phyloP scores from a whole-genome alignment of 371 early-diverging fungal genomes.

The Smittium mucronatum region DNA sequence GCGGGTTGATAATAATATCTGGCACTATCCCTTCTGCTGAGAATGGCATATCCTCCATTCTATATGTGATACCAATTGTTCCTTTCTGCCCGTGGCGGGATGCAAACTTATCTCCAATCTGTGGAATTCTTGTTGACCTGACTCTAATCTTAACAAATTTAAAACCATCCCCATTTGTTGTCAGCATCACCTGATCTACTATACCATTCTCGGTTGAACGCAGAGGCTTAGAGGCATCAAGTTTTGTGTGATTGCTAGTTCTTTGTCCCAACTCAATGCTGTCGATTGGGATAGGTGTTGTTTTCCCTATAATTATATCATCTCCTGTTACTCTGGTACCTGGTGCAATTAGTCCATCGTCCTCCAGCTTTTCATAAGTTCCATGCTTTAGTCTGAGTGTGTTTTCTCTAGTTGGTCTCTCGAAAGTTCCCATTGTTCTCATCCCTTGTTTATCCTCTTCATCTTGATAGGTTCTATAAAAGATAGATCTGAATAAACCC shows the following conservation, averaged over 20 bases:
- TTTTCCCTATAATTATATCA: slow-evolving; percentile 97
- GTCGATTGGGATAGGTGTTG: slow-evolving; percentile 57
- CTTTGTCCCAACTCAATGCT: slow-evolving; percentile 52
- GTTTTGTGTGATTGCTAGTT: slow-evolving; percentile 77
- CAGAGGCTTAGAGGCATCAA: slow-evolving; percentile 34
- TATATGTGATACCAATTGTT: slow-evolving; percentile 97
- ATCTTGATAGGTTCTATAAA: slow-evolving; percentile 89
- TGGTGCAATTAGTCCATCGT: slow-evolving; percentile 93
- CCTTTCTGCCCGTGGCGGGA: slow-evolving; percentile 99
- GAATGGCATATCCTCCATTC: slow-evolving; percentile 99
- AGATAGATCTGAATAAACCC: slow-evolving; percentile 94
- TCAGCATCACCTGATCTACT: slow-evolving; percentile 86
- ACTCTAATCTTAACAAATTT: slow-evolving; percentile 93
- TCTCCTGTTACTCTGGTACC: slow-evolving; percentile 95
- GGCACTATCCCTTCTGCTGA: slow-evolving; percentile 89
- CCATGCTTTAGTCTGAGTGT: slow-evolving; percentile 82
- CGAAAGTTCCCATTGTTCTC: slow-evolving; percentile 73
- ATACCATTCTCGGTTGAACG: slow-evolving; percentile 19
- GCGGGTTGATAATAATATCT: slow-evolving; percentile 99
- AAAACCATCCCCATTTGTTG: slow-evolving; percentile 88
- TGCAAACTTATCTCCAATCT: slow-evolving; percentile 96
- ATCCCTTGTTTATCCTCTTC: slow-evolving; percentile 85
- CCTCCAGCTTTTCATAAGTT: slow-evolving; percentile 97
- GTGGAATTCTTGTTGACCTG: slow-evolving; percentile 90
- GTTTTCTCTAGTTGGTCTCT: slow-evolving; percentile 74